Conservation (phyloP, 2,329 filamentous ascomycete genomes). For the Stemphylium beticola region DNA sequence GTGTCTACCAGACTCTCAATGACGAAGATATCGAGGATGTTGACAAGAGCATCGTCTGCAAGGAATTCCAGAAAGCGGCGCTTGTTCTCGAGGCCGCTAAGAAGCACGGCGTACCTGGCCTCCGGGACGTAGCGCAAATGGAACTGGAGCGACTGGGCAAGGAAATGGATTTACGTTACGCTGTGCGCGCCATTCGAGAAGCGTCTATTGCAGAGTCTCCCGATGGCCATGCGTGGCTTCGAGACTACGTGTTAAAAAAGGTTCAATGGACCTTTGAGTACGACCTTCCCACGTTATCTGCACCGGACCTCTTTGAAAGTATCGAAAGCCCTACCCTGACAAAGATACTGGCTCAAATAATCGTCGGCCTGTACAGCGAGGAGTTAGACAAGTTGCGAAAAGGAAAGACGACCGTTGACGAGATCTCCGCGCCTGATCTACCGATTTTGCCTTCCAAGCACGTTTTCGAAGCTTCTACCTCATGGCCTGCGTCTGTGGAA, state of each 20-base stretch:
- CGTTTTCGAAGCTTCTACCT: too few relatives aligned
- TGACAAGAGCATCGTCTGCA: neutral
- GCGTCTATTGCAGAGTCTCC: neutral
- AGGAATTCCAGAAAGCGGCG: slow-evolving; percentile 4
- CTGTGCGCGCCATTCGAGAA: slow-evolving; percentile 4
- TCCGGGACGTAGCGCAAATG: slow-evolving; percentile 1
- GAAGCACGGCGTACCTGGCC: slow-evolving; percentile 2
- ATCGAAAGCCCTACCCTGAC: slow-evolving; percentile 4
- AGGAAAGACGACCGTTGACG: neutral
- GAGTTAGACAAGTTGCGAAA: neutral
- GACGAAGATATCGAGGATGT: neutral
- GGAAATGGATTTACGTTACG: neutral
- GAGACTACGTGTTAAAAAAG: neutral
- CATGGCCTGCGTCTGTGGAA: neutral
- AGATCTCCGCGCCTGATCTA: neutral
- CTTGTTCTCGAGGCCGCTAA: neutral
- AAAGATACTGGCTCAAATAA: neutral
- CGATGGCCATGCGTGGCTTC: neutral
- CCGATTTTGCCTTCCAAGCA: too few relatives aligned
- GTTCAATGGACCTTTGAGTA: slow-evolving; percentile 4
- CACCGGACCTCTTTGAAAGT: slow-evolving; percentile 3
- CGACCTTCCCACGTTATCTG: neutral
- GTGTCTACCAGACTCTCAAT: slow-evolving; percentile 33
- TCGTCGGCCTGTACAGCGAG: neutral
- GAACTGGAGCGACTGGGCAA: slow-evolving; percentile 4